These are phyloP conservation scores for Pestalotiopsis sp. DNA, from an alignment of 2,329 filamentous ascomycete species.

Conservation along the genomic window DNA sequence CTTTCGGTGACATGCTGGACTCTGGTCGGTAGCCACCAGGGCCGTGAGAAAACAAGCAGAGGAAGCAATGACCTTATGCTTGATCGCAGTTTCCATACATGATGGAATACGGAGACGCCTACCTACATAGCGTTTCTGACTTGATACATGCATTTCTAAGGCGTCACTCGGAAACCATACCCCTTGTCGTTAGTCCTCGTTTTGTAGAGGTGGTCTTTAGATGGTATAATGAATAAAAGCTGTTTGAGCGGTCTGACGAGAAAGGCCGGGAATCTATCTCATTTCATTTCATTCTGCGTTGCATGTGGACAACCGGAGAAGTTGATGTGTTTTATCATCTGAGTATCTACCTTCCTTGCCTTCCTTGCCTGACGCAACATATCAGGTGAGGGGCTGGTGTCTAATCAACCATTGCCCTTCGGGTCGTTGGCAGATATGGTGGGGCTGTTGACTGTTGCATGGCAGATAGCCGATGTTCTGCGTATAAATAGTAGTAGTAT, in stretches of 20 bases:
- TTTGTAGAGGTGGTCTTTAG: constrained; percentile 1
- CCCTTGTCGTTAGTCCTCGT: constrained; percentile 1
- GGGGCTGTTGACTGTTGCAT: neutral
- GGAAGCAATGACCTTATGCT: neutral
- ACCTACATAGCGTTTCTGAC: constrained; percentile 1
- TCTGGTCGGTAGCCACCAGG: neutral
- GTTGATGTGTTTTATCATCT: too few species aligned
- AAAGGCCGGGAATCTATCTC: neutral
- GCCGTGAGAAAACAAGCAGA: neutral
- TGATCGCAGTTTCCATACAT: neutral
- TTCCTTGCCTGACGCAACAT: neutral
- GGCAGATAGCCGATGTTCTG: constrained; percentile 1
- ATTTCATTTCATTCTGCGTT: neutral
- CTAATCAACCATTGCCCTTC: neutral
- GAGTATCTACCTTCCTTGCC: neutral
- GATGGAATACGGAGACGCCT: constrained; percentile 6
- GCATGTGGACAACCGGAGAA: neutral
- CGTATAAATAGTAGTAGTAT: neutral
- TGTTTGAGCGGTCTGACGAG: neutral
- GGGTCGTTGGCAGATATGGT: neutral
- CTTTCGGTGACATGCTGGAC: neutral
- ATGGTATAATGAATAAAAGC: constrained; percentile 1
- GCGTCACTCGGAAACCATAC: constrained; percentile 7
- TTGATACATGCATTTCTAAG: constrained; percentile 8
- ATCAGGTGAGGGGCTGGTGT: neutral